Conservation (phyloP, 2,329 filamentous ascomycete species). For the Penicillium polonicum region DNA sequence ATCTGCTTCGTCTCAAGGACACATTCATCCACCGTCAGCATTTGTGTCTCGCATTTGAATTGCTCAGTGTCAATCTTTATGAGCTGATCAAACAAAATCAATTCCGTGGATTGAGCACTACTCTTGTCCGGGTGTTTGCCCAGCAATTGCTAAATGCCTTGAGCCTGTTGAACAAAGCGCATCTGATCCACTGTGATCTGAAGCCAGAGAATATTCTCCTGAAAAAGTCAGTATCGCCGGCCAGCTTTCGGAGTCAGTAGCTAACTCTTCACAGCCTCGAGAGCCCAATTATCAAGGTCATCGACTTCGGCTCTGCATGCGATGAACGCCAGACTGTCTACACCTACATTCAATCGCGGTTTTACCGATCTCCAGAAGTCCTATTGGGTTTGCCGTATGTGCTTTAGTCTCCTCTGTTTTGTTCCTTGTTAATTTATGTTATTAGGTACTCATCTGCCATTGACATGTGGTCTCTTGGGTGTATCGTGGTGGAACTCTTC, state of each 20-base stretch:
- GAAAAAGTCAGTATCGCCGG: slow-evolving; percentile 66
- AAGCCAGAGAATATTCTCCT: slow-evolving; percentile 97
- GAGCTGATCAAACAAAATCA: slow-evolving; percentile 99
- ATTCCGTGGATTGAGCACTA: slow-evolving; percentile 95
- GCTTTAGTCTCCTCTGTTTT: background rate
- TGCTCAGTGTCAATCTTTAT: slow-evolving; percentile 95
- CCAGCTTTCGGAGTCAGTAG: background rate
- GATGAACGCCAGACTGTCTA: slow-evolving; percentile 98
- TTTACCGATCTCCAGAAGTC: slow-evolving; percentile 96
- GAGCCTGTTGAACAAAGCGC: slow-evolving; percentile 89
- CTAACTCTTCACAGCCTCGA: slow-evolving; percentile 62
- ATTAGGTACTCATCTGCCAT: slow-evolving; percentile 87
- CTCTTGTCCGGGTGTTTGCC: slow-evolving; percentile 92
- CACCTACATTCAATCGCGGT: slow-evolving; percentile 97
- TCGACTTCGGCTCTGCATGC: slow-evolving; percentile 97
- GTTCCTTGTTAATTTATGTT: slow-evolving; percentile 8
- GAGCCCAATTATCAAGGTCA: slow-evolving; percentile 99
- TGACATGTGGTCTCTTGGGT: slow-evolving; percentile 99
- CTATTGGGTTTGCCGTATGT: slow-evolving; percentile 77
- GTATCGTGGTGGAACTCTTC: slow-evolving; percentile 97
- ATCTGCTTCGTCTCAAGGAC: slow-evolving; percentile 89
- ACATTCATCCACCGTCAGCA: slow-evolving; percentile 98
- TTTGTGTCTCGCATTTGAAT: slow-evolving; percentile 92
- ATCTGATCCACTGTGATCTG: slow-evolving; percentile 94
- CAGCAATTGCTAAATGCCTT: slow-evolving; percentile 93